Evolutionary conservation across 2,329 filamentous ascomycete species (phyloP).

Genomic region (Onygenales sp.): DNA sequence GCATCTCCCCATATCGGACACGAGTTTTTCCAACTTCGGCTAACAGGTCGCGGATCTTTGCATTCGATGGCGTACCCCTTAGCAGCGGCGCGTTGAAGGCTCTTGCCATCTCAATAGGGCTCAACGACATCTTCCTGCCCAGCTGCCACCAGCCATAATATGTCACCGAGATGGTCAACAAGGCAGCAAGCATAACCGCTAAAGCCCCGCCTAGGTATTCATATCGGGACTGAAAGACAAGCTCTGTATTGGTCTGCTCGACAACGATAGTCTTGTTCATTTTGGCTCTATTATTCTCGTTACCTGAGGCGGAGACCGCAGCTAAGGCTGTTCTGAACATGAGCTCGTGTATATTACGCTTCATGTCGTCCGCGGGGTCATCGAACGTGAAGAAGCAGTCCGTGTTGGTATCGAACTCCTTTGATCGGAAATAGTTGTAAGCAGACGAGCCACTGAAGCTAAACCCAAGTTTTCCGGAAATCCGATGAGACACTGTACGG

Average conservation of each 20-base stretch:
- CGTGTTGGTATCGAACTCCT: background rate
- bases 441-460: background rate
- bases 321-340: conserved; percentile 1
- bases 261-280: background rate
- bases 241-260: background rate
- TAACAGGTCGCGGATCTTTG: background rate
- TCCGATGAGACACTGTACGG: background rate
- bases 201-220: background rate
- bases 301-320: background rate
- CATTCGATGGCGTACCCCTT: background rate
- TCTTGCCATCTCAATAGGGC: conserved; percentile 18
- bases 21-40: background rate
- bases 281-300: background rate
- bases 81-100: conserved; percentile 15
- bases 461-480: background rate
- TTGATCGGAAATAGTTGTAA: background rate
- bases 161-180: background rate
- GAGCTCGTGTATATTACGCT: background rate
- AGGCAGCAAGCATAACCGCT: background rate
- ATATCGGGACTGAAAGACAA: background rate
- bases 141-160: conserved; percentile 17
- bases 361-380: background rate
- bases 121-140: conserved; percentile 16
- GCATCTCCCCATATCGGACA: background rate
- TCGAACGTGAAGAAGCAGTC: background rate